phyloP scores from a whole-genome alignment of 345 rosid genomes.

The Eucalyptus leucophloia region DNA sequence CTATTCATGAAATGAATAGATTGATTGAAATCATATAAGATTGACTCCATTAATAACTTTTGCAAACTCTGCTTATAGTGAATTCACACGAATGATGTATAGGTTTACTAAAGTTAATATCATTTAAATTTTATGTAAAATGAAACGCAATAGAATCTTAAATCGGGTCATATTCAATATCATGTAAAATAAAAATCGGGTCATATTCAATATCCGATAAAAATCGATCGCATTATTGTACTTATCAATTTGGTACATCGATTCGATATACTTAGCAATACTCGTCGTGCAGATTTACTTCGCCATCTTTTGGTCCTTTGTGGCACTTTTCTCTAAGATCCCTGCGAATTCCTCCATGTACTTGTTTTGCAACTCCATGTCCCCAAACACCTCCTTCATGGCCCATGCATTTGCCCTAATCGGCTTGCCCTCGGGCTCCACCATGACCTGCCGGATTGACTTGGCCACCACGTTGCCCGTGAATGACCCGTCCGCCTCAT shows the following conservation, averaged over 20 bases:
- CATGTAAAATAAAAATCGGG: neutral
- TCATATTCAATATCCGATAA: neutral
- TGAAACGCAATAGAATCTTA: neutral
- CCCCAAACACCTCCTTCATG: neutral
- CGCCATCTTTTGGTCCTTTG: neutral
- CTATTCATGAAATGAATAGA: neutral
- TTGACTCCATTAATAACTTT: neutral
- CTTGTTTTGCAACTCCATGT: neutral
- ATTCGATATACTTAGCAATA: neutral
- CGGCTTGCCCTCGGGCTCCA: neutral
- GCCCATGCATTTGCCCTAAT: neutral
- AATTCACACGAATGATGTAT: neutral
- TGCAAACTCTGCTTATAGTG: fast-evolving
- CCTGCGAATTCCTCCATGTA: neutral
- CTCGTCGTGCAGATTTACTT: neutral
- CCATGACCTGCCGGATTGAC: neutral
- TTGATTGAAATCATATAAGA: neutral
- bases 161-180: neutral
- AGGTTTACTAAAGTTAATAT: neutral
- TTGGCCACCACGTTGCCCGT: neutral
- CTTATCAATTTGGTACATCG: neutral
- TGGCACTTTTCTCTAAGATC: neutral
- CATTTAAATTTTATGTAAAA: neutral
- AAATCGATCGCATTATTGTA: fast-evolving
- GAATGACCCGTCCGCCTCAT: neutral